These are phyloP conservation scores for Ophiostoma fasciatum DNA, from an alignment of 2,329 filamentous ascomycete genomes.

Conservation along the genomic window DNA sequence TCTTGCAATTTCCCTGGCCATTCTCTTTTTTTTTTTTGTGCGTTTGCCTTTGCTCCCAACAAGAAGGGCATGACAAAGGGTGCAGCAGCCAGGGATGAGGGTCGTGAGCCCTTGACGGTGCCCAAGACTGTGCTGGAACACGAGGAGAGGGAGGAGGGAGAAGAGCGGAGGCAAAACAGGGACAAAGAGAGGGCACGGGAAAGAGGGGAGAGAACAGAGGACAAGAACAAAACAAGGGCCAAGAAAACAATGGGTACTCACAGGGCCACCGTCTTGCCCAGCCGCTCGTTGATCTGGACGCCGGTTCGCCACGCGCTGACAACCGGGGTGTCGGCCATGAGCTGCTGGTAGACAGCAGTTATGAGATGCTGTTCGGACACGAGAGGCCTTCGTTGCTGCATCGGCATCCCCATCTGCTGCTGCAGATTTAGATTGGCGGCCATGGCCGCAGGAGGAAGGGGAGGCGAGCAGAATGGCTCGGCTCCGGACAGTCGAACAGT, in stretches of 20 bases:
- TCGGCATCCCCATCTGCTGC: constrained; percentile 36
- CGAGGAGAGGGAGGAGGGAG: neutral
- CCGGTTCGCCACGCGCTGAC: constrained; percentile 26
- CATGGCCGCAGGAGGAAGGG: constrained; percentile 31
- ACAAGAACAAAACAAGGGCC: neutral
- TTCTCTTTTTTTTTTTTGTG: neutral
- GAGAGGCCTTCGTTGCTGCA: too few species aligned
- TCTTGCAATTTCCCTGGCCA: too few species aligned
- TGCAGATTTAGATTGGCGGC: constrained; percentile 35
- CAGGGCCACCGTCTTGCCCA: constrained; percentile 28
- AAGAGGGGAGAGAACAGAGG: neutral
- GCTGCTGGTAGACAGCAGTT: constrained; percentile 21
- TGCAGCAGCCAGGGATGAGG: too few species aligned
- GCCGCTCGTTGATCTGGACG: constrained; percentile 23
- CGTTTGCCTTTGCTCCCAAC: too few species aligned
- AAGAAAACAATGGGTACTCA: constrained; percentile 19
- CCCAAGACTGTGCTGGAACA: neutral
- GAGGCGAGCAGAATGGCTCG: neutral
- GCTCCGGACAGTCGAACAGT: constrained; percentile 32
- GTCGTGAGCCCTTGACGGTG: too few species aligned
- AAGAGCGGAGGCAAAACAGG: neutral
- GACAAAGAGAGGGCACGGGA: neutral
- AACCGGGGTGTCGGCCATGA: constrained; percentile 15
- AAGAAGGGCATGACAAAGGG: too few species aligned
- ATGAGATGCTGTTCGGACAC: constrained; percentile 22